These are phyloP conservation scores for Byssothecium circinans DNA, from an alignment of 2,329 filamentous ascomycete species.

Conservation along the genomic window DNA sequence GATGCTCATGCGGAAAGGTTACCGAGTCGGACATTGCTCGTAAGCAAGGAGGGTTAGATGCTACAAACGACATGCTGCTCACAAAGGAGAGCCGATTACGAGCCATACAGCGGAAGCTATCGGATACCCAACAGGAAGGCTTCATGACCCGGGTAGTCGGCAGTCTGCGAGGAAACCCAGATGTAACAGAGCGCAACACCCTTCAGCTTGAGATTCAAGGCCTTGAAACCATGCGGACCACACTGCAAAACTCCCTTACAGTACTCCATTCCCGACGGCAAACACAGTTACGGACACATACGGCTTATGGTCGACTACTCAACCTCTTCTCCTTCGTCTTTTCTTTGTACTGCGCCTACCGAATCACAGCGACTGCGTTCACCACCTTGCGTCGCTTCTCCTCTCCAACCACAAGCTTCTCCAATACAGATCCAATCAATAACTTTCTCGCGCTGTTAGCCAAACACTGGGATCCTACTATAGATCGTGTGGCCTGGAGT, in stretches of 20 bases:
- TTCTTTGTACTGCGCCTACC: conserved; percentile 81
- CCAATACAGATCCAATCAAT: conserved; percentile 79
- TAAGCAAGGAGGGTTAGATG: conserved; percentile 77
- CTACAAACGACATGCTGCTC: conserved; percentile 76
- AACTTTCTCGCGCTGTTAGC: conserved; percentile 78
- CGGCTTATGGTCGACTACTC: conserved; percentile 65
- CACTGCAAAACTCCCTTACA: conserved; percentile 66
- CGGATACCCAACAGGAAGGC: conserved; percentile 54
- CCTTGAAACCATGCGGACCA: conserved; percentile 76
- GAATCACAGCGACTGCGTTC: conserved; percentile 71
- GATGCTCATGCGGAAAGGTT: conserved; percentile 44
- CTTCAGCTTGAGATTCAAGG: conserved; percentile 77
- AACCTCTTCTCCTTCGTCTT: conserved; percentile 69
- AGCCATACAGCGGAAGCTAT: conserved; percentile 66
- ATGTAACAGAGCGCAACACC: conserved; percentile 55
- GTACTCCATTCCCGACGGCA: conserved; percentile 65
- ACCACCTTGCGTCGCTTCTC: conserved; percentile 66
- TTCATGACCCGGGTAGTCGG: conserved; percentile 76
- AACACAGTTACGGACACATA: conserved; percentile 67
- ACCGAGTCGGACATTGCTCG: conserved; percentile 74
- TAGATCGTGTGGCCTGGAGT: conserved; percentile 82
- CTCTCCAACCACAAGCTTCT: conserved; percentile 56
- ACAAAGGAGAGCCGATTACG: conserved; percentile 74
- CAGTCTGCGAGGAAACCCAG: conserved; percentile 64
- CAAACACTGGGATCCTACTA: conserved; percentile 78